Conservation (phyloP, 2,329 filamentous ascomycete genomes). For the Basipetospora sp. region DNA sequence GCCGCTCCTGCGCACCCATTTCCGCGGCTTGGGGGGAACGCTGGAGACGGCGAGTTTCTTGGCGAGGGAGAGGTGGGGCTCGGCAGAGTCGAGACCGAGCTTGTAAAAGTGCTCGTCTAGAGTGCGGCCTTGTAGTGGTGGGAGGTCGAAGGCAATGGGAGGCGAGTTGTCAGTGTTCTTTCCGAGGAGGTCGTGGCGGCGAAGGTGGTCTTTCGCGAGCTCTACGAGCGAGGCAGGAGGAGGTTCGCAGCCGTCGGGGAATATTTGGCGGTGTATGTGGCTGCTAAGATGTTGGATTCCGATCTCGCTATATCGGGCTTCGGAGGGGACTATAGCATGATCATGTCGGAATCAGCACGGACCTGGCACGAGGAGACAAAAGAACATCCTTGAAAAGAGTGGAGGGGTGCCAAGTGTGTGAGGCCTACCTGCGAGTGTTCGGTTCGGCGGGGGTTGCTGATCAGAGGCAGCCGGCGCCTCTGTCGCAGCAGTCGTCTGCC, state of each 20-base stretch:
- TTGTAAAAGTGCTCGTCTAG: conserved; percentile 90
- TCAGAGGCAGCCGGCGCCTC: neutral
- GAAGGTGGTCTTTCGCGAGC: conserved; percentile 68
- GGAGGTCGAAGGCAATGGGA: conserved; percentile 77
- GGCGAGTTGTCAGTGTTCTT: conserved; percentile 68
- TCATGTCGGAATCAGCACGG: conserved; percentile 9
- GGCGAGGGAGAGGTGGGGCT: conserved; percentile 64
- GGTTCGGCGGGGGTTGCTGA: conserved; percentile 1
- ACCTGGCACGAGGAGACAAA: neutral
- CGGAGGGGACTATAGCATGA: conserved; percentile 29
- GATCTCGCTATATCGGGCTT: conserved; percentile 75
- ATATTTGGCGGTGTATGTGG: conserved; percentile 71
- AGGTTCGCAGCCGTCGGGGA: conserved; percentile 41
- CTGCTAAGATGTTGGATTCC: conserved; percentile 85
- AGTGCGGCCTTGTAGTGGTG: conserved; percentile 59
- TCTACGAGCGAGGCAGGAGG: conserved; percentile 60
- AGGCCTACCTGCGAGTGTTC: conserved; percentile 26
- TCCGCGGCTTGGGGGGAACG: conserved; percentile 43
- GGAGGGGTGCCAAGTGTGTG: neutral
- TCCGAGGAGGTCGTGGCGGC: conserved; percentile 70
- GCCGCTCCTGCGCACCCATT: conserved; percentile 68
- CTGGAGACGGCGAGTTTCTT: conserved; percentile 55
- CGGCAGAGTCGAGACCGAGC: conserved; percentile 71
- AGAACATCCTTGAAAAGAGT: neutral
- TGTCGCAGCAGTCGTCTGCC: conserved; percentile 22